A percentile compares a stretch with the other conserved stretches of the same genome.
These are phyloP conservation scores for Cryptosporidium ubiquitum DNA, from an alignment of 169 alveolate genomes.

Conservation along the genomic window DNA sequence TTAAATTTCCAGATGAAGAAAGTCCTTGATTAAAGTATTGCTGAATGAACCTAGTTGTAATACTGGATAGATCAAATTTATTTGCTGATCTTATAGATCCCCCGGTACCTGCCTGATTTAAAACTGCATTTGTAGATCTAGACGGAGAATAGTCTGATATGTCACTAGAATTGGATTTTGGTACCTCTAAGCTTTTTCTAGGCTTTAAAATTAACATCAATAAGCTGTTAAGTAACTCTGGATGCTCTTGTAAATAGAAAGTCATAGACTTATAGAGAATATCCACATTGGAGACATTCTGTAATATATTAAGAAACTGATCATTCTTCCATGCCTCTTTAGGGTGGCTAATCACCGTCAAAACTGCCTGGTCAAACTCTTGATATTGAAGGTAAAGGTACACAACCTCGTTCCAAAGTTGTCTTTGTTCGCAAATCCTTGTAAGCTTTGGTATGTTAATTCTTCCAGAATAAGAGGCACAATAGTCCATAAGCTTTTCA, in stretches of 20 bases:
- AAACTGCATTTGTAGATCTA: constrained; percentile 93
- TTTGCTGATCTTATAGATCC: constrained; percentile 81
- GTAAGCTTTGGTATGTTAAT: constrained; percentile 94
- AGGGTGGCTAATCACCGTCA: constrained; percentile 96
- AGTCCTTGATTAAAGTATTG: constrained; percentile 11
- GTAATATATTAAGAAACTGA: constrained; percentile 87
- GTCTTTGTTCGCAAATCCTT: constrained; percentile 91
- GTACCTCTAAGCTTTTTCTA: background rate
- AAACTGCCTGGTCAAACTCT: constrained; percentile 96
- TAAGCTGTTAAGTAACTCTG: constrained; percentile 95
- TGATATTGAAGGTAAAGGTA: constrained; percentile 95
- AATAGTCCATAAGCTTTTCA: constrained; percentile 96
- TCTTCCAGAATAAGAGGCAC: constrained; percentile 85
- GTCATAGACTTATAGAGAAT: constrained; percentile 96
- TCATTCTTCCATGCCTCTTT: constrained; percentile 97
- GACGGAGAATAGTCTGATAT: constrained; percentile 77
- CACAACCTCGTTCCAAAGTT: constrained; percentile 95
- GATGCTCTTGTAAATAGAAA: constrained; percentile 98
- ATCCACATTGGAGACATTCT: constrained; percentile 94
- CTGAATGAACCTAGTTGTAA: constrained; percentile 58
- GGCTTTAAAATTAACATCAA: constrained; percentile 78
- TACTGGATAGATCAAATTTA: constrained; percentile 66
- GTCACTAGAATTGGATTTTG: constrained; percentile 12
- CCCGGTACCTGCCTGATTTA: constrained; percentile 81
- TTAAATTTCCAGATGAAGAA: constrained; percentile 82